phyloP scores from a whole-genome alignment of 495 filamentous ascomycete genomes.

The Neurospora sp. region DNA sequence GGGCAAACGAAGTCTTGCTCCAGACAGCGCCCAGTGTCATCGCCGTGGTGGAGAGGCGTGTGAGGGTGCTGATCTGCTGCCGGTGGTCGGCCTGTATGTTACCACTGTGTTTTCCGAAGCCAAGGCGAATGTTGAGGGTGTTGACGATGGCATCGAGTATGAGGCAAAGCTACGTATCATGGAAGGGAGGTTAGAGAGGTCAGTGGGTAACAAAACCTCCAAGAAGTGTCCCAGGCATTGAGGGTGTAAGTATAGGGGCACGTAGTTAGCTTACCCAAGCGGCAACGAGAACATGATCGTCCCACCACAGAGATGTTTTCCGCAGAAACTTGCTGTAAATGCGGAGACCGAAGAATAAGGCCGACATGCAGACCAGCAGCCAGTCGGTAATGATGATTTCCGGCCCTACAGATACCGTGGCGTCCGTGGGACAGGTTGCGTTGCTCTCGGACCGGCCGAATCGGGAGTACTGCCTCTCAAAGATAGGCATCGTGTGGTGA shows the following conservation, averaged over 20 bases:
- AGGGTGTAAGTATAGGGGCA: too few species aligned
- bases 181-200: background rate
- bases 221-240: background rate
- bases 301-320: constrained; percentile 20
- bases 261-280: constrained; percentile 14
- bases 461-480: background rate
- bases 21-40: constrained; percentile 21
- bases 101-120: constrained; percentile 12
- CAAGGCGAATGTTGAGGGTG: constrained; percentile 11
- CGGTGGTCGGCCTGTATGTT: constrained; percentile 1
- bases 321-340: constrained; percentile 22
- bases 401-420: constrained; percentile 2
- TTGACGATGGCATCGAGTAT: constrained; percentile 8
- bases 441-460: background rate
- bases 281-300: constrained; percentile 17
- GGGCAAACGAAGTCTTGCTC: constrained; percentile 29
- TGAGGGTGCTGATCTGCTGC: constrained; percentile 6
- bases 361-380: constrained; percentile 10
- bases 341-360: constrained; percentile 19
- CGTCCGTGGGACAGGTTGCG: background rate
- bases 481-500: background rate
- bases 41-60: constrained; percentile 5
- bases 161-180: constrained; percentile 10
- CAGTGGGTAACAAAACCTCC: background rate
- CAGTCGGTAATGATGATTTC: constrained; percentile 7